These are phyloP conservation scores for Kwoniella europaea DNA, from an alignment of 768 basidiomycete genomes.

Conservation along the genomic window DNA sequence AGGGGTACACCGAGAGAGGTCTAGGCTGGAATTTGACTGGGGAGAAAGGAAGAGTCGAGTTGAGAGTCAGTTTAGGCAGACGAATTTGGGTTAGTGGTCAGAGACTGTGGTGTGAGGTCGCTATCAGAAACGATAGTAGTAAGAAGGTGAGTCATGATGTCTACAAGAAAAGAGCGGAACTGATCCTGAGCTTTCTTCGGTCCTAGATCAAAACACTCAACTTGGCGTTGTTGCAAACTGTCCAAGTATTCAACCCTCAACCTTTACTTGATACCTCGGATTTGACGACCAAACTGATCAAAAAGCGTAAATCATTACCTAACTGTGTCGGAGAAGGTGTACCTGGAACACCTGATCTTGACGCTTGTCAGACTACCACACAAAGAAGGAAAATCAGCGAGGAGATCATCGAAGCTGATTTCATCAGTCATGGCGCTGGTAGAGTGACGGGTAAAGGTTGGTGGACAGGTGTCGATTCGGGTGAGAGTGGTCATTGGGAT, in stretches of 20 bases:
- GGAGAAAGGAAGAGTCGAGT: slow-evolving; percentile 68
- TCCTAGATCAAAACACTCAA: slow-evolving; percentile 67
- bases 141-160: slow-evolving; percentile 60
- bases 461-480: slow-evolving; percentile 80
- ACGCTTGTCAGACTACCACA: slow-evolving; percentile 70
- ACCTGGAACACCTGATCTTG: slow-evolving; percentile 60
- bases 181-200: not conserved
- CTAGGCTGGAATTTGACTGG: slow-evolving; percentile 65
- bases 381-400: slow-evolving; percentile 70
- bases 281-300: slow-evolving; percentile 18
- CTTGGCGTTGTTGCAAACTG: slow-evolving; percentile 70
- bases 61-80: slow-evolving; percentile 73
- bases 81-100: slow-evolving; percentile 82
- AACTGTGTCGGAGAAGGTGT: slow-evolving; percentile 28
- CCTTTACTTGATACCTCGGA: slow-evolving; percentile 58
- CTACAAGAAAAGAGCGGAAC: not conserved
- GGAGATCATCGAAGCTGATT: slow-evolving; percentile 65
- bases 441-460: slow-evolving; percentile 74
- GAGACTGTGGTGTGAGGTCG: slow-evolving; percentile 70
- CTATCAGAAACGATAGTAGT: slow-evolving; percentile 70
- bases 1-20: slow-evolving; percentile 65
- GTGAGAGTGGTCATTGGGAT: slow-evolving; percentile 68
- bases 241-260: slow-evolving; percentile 69
- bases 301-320: slow-evolving; percentile 14
- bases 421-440: slow-evolving; percentile 66